phyloP scores from a whole-genome alignment of 805 yeast species.

The Lachancea meyersii region DNA sequence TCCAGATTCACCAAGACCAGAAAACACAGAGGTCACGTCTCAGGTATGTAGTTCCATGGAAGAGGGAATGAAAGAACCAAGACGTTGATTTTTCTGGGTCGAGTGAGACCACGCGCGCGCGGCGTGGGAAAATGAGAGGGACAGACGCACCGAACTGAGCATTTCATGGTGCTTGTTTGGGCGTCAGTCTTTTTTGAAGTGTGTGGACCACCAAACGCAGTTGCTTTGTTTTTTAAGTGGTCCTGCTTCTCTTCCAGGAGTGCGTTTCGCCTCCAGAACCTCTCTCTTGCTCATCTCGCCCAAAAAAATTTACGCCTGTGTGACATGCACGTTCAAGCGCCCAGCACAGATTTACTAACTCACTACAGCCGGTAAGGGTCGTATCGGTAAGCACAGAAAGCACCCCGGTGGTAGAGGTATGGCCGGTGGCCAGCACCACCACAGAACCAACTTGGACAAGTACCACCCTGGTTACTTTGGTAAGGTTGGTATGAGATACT shows the following conservation, averaged over 20 bases:
- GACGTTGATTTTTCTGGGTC: slow-evolving; percentile 25
- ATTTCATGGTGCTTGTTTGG: neutral
- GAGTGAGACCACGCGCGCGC: too few relatives aligned
- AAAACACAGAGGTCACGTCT: slow-evolving; percentile 99
- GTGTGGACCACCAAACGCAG: neutral
- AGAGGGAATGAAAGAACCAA: slow-evolving; percentile 40
- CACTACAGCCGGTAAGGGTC: slow-evolving; percentile 96
- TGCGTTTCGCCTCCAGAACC: neutral
- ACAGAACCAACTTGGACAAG: slow-evolving; percentile 99
- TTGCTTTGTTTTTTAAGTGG: too few relatives aligned
- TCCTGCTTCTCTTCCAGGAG: slow-evolving; percentile 4
- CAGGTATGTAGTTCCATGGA: slow-evolving; percentile 66
- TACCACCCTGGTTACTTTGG: slow-evolving; percentile 99
- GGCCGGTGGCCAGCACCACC: slow-evolving; percentile 99
- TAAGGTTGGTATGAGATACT: slow-evolving; percentile 99
- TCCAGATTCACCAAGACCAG: slow-evolving; percentile 99
- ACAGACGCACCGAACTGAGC: neutral
- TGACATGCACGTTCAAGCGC: neutral
- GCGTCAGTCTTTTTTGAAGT: neutral
- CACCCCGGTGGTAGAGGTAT: slow-evolving; percentile 99
- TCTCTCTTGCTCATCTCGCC: neutral
- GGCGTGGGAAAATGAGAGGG: too few relatives aligned
- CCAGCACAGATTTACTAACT: slow-evolving; percentile 14
- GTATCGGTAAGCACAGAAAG: slow-evolving; percentile 99
- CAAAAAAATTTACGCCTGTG: slow-evolving; percentile 2